Conservation (phyloP, 768 basidiomycete genomes). For the Suillus placidus region DNA sequence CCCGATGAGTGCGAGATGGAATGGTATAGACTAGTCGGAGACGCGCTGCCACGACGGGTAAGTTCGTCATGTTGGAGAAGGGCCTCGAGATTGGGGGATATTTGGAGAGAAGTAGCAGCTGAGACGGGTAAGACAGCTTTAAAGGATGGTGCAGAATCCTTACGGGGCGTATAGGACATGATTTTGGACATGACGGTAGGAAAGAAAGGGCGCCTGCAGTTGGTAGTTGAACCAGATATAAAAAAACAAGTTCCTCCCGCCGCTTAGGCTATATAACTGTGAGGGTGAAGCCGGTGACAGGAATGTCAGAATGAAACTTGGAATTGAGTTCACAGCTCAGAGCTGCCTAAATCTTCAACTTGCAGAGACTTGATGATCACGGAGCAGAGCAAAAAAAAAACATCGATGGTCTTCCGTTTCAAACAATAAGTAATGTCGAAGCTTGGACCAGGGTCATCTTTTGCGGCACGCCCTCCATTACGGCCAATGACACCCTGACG, state of each 20-base stretch:
- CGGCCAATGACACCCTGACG: slow-evolving; percentile 10
- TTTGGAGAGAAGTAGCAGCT: slow-evolving; percentile 40
- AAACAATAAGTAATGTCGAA: not conserved
- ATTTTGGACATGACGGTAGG: not conserved
- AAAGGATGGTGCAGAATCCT: not conserved
- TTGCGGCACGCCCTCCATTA: not conserved
- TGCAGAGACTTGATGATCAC: not conserved
- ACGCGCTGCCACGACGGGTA: slow-evolving; percentile 36
- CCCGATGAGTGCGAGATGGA: slow-evolving; percentile 17
- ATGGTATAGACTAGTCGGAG: slow-evolving; percentile 22
- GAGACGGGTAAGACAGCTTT: slow-evolving; percentile 6
- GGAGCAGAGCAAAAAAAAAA: not conserved
- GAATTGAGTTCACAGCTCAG: slow-evolving; percentile 1
- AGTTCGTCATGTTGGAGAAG: slow-evolving; percentile 60
- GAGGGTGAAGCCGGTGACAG: not conserved
- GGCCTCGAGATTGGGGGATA: slow-evolving; percentile 63
- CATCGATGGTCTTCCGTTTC: not conserved
- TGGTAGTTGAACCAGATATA: not conserved
- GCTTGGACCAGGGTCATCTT: slow-evolving; percentile 5
- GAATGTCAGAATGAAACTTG: slow-evolving; percentile 5
- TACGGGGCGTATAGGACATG: slow-evolving; percentile 2
- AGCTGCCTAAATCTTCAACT: not conserved
- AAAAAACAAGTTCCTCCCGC: slow-evolving; percentile 2
- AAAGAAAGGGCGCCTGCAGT: not conserved
- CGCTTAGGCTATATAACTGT: not conserved